Evolutionary conservation across 1,284 basidiomycete species (phyloP), one percentile per base, ranked within the genome.

Genomic region (Boletus calvinii): DNA sequence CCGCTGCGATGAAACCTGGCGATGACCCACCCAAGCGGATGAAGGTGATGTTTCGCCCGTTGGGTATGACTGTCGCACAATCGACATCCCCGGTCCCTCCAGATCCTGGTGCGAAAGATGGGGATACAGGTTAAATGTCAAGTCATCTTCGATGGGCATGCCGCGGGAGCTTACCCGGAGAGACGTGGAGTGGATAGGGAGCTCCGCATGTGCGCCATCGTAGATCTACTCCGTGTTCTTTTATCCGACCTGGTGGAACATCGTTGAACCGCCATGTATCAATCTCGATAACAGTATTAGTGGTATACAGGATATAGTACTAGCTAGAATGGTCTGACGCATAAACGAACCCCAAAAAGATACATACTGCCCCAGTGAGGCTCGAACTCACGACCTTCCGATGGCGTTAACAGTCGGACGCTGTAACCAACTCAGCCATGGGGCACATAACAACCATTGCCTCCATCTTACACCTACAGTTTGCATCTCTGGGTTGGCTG

Each of bases 401-500:
- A 84, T 82, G 31, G 6, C 83, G 84, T 20, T 82, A 85, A 85
- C 84, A 85, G 83, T 86, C 84, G 83, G 81, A 85, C 84, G 84
- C 83, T 84, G 77, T 85, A 78, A 85, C 83, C 84, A 86, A 83
- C 84, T 85, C 76, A 85, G 83, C 84, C 84, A 86, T 78, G 84
- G 84, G 83, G 84, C 84, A 85, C n/a, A 31, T n/a, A n/a, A 7
- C 0, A 8, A 7, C 1, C 2, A 1, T 6, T 0, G 0, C 11
- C 4, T 10, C 1, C 1, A 6, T 5, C 2, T 4, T 43, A 42
- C 6, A 4, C 11, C 4, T 6, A 1, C 36, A 5, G 9, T 9
- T n/a, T 12, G 13, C 35, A 11, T 36, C 17, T 18, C 17, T 17
- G 34, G 5, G 34, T 11, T n/a, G 1, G 7, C 13, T 7, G 6